These are phyloP conservation scores for Fusarium zealandicum DNA, from an alignment of 2,329 filamentous ascomycete species.

Conservation along the genomic window DNA sequence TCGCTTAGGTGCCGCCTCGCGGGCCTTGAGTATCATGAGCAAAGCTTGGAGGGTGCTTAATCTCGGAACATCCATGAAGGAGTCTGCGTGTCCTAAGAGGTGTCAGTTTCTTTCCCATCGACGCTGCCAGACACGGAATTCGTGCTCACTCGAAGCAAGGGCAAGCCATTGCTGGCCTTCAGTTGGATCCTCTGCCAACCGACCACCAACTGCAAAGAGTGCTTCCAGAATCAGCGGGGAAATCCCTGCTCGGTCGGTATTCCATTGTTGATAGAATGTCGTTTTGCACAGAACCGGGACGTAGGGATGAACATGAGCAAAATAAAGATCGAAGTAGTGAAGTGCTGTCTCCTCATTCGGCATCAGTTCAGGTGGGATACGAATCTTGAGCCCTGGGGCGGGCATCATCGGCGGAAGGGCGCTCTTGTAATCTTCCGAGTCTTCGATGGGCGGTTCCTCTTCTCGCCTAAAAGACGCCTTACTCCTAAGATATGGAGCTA, in stretches of 20 bases:
- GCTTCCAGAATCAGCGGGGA: slow-evolving; percentile 90
- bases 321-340: slow-evolving; percentile 90
- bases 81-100: slow-evolving; percentile 79
- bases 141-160: slow-evolving; percentile 75
- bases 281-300: slow-evolving; percentile 86
- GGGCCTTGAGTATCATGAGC: slow-evolving; percentile 85
- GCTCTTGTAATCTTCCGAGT: slow-evolving; percentile 75
- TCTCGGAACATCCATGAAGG: slow-evolving; percentile 90
- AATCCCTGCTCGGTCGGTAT: slow-evolving; percentile 79
- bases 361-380: slow-evolving; percentile 93
- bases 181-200: slow-evolving; percentile 81
- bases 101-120: slow-evolving; percentile 27
- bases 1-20: slow-evolving; percentile 88
- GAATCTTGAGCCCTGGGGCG: slow-evolving; percentile 77
- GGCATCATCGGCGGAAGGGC: slow-evolving; percentile 72
- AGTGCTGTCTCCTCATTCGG: slow-evolving; percentile 82
- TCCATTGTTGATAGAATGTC: slow-evolving; percentile 90
- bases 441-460: slow-evolving; percentile 71
- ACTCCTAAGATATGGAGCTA: slow-evolving; percentile 84
- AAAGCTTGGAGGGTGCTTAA: slow-evolving; percentile 92
- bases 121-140: not conserved
- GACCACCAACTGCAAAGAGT: slow-evolving; percentile 87
- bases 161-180: slow-evolving; percentile 94
- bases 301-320: slow-evolving; percentile 89
- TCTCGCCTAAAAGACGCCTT: slow-evolving; percentile 59